These are phyloP conservation scores for Scenedesmus sp. DNA, from an alignment of 163 green algal genomes.

Conservation along the genomic window DNA sequence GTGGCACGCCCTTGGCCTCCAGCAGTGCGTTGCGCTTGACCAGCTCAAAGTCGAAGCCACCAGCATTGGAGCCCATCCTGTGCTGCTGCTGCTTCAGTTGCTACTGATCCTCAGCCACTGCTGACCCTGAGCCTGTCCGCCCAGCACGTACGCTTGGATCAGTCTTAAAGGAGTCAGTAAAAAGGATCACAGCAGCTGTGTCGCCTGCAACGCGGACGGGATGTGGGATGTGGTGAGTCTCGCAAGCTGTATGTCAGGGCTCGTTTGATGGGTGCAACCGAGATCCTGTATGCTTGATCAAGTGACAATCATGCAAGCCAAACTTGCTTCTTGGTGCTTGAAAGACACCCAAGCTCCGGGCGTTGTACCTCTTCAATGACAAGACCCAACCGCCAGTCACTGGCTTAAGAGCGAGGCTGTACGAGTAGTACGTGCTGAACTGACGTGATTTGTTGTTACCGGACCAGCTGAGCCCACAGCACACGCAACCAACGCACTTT, in stretches of 20 bases:
- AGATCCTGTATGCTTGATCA: background rate
- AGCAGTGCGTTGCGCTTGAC: slow-evolving; percentile 89
- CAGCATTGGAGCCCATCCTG: slow-evolving; percentile 63
- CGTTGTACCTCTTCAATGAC: slow-evolving; percentile 3
- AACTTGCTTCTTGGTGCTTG: background rate
- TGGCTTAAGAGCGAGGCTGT: background rate
- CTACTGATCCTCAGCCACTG: background rate
- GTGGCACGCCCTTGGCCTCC: slow-evolving; percentile 75
- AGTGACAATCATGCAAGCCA: background rate
- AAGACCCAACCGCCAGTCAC: background rate
- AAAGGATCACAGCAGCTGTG: background rate
- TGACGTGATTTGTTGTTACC: background rate
- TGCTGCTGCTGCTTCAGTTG: slow-evolving; percentile 28
- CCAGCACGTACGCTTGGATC: background rate
- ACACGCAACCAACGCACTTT: background rate
- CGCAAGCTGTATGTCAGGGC: background rate
- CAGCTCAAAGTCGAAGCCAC: slow-evolving; percentile 92
- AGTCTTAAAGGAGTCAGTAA: background rate
- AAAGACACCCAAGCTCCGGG: background rate
- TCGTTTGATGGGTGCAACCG: background rate
- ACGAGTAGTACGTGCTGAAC: background rate
- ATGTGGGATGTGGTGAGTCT: slow-evolving; percentile 7
- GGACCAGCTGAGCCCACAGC: background rate
- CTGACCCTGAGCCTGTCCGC: background rate
- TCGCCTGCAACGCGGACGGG: background rate